Evolutionary conservation across 495 filamentous ascomycete species (phyloP).

Genomic region (Penicillium paxilli): DNA sequence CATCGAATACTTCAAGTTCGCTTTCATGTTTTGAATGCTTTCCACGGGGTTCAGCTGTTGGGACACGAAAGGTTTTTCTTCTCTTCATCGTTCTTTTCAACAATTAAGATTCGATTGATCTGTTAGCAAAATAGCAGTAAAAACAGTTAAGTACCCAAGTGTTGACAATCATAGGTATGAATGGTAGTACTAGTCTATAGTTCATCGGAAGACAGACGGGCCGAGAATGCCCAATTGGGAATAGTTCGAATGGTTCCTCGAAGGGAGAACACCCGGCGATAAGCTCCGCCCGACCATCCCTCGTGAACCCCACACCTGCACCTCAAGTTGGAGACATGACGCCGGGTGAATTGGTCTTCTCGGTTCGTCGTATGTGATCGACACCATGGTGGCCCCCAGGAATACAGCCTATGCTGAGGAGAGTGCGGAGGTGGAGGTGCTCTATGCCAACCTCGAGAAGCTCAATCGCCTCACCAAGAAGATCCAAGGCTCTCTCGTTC

Average conservation of each 20-base stretch:
- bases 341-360: slow-evolving; percentile 15
- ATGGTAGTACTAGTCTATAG: not conserved
- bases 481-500: slow-evolving; percentile 81
- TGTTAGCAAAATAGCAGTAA: no score
- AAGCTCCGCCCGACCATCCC: slow-evolving; percentile 4
- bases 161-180: not conserved
- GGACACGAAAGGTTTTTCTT: no score
- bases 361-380: slow-evolving; percentile 10
- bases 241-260: slow-evolving; percentile 33
- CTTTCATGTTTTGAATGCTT: no score
- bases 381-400: slow-evolving; percentile 50
- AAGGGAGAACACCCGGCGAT: slow-evolving; percentile 7
- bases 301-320: slow-evolving; percentile 23
- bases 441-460: slow-evolving; percentile 66
- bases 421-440: slow-evolving; percentile 69
- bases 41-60: no score
- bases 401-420: slow-evolving; percentile 65
- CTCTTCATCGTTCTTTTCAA: no score
- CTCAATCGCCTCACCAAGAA: slow-evolving; percentile 80
- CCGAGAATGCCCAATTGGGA: slow-evolving; percentile 17
- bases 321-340: slow-evolving; percentile 30
- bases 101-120: no score
- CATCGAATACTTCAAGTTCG: no score
- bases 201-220: slow-evolving; percentile 14
- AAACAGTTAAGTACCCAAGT: no score